A percentile compares a stretch with the other conserved stretches of the same genome.
phyloP scores from a whole-genome alignment of 108 stramenopile species.

The Nitzschia sp. region DNA sequence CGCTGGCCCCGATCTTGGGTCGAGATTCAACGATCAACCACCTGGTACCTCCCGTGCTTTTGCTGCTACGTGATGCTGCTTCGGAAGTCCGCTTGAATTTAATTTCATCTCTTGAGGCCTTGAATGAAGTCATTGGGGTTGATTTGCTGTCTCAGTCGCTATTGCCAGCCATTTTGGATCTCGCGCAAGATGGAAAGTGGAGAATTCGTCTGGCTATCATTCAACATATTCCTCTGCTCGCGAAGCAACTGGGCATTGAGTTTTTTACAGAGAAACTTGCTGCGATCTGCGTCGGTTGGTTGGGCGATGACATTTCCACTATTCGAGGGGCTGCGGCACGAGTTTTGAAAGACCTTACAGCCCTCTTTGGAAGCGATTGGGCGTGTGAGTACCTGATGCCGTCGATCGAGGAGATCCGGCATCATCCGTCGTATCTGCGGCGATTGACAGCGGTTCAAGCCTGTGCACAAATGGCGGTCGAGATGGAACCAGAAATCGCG shows the following conservation, averaged over 20 bases:
- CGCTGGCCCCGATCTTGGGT: slow-evolving; percentile 90
- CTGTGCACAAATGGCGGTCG: slow-evolving; percentile 70
- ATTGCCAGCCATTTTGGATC: slow-evolving; percentile 94
- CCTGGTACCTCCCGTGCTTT: slow-evolving; percentile 93
- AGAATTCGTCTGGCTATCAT: slow-evolving; percentile 95
- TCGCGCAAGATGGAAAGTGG: slow-evolving; percentile 97
- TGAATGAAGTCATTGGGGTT: slow-evolving; percentile 95
- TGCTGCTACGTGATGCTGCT: slow-evolving; percentile 91
- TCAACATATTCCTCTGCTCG: slow-evolving; percentile 92
- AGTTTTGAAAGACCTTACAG: slow-evolving; percentile 84
- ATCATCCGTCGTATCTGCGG: slow-evolving; percentile 78
- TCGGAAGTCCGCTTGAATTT: slow-evolving; percentile 96
- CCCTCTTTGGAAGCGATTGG: slow-evolving; percentile 94
- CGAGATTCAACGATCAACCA: slow-evolving; percentile 84
- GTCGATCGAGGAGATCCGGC: slow-evolving; percentile 72
- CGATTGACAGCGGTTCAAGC: slow-evolving; percentile 94
- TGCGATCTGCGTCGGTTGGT: slow-evolving; percentile 90
- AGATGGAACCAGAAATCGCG: slow-evolving; percentile 67
- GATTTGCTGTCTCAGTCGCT: slow-evolving; percentile 92
- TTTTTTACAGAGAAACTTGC: slow-evolving; percentile 88
- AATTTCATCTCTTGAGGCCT: slow-evolving; percentile 87
- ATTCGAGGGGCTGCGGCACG: slow-evolving; percentile 92
- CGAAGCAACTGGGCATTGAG: slow-evolving; percentile 88
- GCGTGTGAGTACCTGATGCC: slow-evolving; percentile 87
- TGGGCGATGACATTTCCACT: slow-evolving; percentile 91